Evolutionary conservation across 192 early-diverging fungal genomes (phyloP).

Genomic region (Podila minutissima): DNA sequence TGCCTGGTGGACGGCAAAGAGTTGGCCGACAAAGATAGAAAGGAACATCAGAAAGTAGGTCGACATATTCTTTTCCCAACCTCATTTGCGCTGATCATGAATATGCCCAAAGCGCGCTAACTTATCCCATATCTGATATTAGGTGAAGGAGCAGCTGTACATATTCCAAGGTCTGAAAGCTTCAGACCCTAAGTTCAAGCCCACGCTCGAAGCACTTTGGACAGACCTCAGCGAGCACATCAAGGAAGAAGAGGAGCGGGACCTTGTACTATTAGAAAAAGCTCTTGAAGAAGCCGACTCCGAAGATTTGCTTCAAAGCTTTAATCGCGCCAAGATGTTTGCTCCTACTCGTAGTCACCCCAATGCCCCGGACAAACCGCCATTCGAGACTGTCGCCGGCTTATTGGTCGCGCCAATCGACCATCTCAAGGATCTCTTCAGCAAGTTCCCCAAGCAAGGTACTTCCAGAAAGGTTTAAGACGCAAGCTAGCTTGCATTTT

Average conservation of each 20-base stretch:
- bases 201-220: conserved; percentile 22
- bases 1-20: conserved; percentile 35
- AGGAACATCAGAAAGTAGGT: conserved; percentile 41
- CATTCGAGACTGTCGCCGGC: conserved; percentile 31
- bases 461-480: background rate
- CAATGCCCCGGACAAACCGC: conserved; percentile 22
- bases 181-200: conserved; percentile 20
- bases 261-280: conserved; percentile 29
- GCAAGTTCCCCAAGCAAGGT: conserved; percentile 8
- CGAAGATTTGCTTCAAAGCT: conserved; percentile 2
- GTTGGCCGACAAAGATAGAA: conserved; percentile 44
- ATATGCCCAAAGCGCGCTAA: background rate
- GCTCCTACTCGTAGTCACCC: conserved; percentile 32
- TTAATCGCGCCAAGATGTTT: conserved; percentile 23
- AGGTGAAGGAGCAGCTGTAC: conserved; percentile 54
- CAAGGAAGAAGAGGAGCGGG: conserved; percentile 52
- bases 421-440: conserved; percentile 13
- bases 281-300: conserved; percentile 3
- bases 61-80: background rate
- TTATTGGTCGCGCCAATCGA: conserved; percentile 20
- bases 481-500: background rate
- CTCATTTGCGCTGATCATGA: background rate
- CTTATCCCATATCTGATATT: background rate
- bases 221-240: conserved; percentile 43
- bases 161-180: conserved; percentile 44